phyloP scores from a whole-genome alignment of 2,329 filamentous ascomycete genomes.

The Cordyceps pruinosa region DNA sequence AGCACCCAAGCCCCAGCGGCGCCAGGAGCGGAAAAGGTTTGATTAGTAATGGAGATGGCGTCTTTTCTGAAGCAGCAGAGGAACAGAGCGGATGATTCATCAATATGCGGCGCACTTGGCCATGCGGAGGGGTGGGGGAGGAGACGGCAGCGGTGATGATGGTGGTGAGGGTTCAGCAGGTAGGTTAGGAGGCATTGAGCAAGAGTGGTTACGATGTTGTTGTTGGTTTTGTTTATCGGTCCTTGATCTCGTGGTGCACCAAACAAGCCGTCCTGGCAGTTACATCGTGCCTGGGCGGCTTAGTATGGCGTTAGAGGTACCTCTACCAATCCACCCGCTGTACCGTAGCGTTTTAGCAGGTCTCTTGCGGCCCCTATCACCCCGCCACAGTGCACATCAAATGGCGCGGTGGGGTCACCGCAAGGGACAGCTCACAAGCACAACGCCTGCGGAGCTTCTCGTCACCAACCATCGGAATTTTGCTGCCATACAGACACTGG shows the following conservation, averaged over 20 bases:
- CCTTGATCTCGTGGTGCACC: too few species aligned
- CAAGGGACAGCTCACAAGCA: slow-evolving; percentile 5
- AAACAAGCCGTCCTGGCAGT: too few species aligned
- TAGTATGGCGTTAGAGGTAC: not conserved
- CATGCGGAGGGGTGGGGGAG: not conserved
- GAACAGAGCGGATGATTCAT: not conserved
- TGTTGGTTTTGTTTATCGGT: too few species aligned
- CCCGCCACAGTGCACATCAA: not conserved
- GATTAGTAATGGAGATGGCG: slow-evolving; percentile 12
- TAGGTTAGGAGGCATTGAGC: too few species aligned
- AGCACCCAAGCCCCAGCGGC: not conserved
- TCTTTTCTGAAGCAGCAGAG: not conserved
- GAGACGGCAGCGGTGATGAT: too few species aligned
- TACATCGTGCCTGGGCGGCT: too few species aligned
- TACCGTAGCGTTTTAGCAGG: too few species aligned
- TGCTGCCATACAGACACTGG: not conserved
- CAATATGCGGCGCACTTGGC: too few species aligned
- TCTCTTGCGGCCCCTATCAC: too few species aligned
- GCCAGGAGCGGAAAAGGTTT: not conserved
- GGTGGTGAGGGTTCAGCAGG: too few species aligned
- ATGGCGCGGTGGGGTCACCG: not conserved
- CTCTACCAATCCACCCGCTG: not conserved
- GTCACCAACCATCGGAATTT: slow-evolving; percentile 21
- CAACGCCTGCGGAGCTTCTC: slow-evolving; percentile 14
- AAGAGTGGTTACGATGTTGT: too few species aligned